phyloP scores from a whole-genome alignment of 1,284 basidiomycete genomes.

The Apiotrichum mycotoxinovorans region DNA sequence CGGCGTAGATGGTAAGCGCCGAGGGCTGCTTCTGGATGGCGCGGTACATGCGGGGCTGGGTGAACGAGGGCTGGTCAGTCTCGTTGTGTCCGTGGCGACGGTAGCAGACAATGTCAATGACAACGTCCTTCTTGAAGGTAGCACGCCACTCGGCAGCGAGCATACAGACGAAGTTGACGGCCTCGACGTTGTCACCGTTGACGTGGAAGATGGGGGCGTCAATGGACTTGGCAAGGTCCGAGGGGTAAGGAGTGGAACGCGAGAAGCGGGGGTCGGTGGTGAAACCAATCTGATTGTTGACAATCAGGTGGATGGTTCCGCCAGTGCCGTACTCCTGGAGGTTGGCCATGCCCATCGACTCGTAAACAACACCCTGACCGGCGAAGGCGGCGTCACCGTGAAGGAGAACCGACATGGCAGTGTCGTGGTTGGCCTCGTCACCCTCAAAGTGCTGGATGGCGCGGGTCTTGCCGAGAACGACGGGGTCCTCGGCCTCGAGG shows the following conservation, averaged over 20 bases:
- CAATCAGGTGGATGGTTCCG: conserved; percentile 96
- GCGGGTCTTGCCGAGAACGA: conserved; percentile 96
- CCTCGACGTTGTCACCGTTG: conserved; percentile 98
- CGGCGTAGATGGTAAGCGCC: conserved; percentile 85
- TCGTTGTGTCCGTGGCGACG: conserved; percentile 99
- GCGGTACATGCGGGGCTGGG: conserved; percentile 98
- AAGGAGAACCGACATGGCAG: conserved; percentile 89
- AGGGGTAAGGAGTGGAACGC: conserved; percentile 97
- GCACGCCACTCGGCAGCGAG: conserved; percentile 97
- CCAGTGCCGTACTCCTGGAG: conserved; percentile 94
- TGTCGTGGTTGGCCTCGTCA: conserved; percentile 70
- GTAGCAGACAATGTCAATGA: conserved; percentile 98
- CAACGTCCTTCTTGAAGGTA: conserved; percentile 98
- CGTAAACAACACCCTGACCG: conserved; percentile 97
- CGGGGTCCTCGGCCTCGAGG: conserved; percentile 78
- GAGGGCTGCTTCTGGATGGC: conserved; percentile 94
- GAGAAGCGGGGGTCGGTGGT: conserved; percentile 97
- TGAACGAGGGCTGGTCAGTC: conserved; percentile 98
- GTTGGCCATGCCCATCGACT: conserved; percentile 98
- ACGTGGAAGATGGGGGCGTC: conserved; percentile 99
- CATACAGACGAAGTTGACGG: conserved; percentile 96
- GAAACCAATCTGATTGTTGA: conserved; percentile 99
- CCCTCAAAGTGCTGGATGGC: conserved; percentile 93
- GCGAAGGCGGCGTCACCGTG: conserved; percentile 99
- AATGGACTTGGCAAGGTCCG: conserved; percentile 97